These are phyloP conservation scores for Flaveria floridana DNA, from an alignment of 140 eudicot genomes.

Conservation along the genomic window DNA sequence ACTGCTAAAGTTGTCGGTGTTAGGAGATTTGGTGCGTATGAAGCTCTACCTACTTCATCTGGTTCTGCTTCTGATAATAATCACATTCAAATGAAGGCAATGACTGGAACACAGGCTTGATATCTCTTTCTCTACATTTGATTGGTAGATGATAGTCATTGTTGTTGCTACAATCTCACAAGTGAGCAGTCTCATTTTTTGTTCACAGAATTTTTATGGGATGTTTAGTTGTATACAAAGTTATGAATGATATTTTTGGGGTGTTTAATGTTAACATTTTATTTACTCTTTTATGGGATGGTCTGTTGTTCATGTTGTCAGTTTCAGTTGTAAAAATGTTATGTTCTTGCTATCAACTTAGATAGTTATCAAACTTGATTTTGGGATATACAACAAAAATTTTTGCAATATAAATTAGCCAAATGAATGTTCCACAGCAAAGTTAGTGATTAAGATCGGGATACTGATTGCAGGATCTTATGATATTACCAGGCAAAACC, in stretches of 20 bases:
- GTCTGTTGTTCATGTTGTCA: constrained; percentile 17
- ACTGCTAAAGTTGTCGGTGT: constrained; percentile 59
- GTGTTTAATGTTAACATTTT: constrained; percentile 16
- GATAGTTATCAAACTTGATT: not conserved
- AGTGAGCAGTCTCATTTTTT: constrained; percentile 32
- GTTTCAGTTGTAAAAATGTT: not conserved
- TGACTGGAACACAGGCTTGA: constrained; percentile 79
- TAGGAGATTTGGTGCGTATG: constrained; percentile 74
- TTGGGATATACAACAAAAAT: too few relatives aligned
- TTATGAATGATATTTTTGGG: constrained; percentile 27
- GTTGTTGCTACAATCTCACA: constrained; percentile 24
- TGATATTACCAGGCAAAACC: not conserved
- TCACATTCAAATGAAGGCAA: constrained; percentile 84
- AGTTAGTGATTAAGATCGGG: not conserved
- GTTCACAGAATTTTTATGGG: constrained; percentile 20
- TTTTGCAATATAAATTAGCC: not conserved
- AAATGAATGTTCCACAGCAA: not conserved
- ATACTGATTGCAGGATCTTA: too few relatives aligned
- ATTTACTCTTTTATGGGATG: constrained; percentile 6
- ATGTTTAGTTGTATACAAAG: constrained; percentile 40
- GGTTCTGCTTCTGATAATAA: constrained; percentile 42
- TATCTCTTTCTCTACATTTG: constrained; percentile 14
- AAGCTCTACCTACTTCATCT: constrained; percentile 61
- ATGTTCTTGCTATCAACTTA: too few relatives aligned
- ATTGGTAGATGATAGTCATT: constrained; percentile 21